phyloP scores from a whole-genome alignment of 345 rosid species.

The Crucihimalaya himalaica region DNA sequence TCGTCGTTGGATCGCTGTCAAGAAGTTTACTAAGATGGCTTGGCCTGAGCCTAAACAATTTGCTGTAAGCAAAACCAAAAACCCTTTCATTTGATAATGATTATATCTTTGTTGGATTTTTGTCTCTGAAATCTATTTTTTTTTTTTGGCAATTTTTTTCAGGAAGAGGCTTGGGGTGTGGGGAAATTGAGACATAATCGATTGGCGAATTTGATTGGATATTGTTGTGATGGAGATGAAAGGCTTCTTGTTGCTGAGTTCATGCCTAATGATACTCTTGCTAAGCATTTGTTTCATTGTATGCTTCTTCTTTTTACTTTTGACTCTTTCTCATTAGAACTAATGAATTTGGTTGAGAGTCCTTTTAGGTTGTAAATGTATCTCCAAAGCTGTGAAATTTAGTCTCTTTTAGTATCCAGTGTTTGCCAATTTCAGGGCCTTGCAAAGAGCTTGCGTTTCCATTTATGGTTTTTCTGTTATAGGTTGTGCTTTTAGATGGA shows the following conservation, averaged over 20 bases:
- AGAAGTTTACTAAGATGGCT: constrained; percentile 76
- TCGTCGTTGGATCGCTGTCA: constrained; percentile 79
- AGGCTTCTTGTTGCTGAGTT: constrained; percentile 96
- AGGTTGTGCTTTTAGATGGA: not conserved
- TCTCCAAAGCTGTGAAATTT: not conserved
- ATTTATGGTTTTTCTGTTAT: constrained; percentile 15
- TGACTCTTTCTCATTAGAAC: not conserved
- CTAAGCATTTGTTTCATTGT: constrained; percentile 98
- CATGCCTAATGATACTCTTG: constrained; percentile 97
- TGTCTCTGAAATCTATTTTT: constrained; percentile 17
- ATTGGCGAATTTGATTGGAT: constrained; percentile 93
- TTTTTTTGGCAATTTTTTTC: not conserved
- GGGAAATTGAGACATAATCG: constrained; percentile 86
- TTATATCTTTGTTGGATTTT: not conserved
- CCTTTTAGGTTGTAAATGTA: constrained; percentile 18
- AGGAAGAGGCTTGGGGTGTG: constrained; percentile 95
- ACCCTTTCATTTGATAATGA: not conserved
- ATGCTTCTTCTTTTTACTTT: not conserved
- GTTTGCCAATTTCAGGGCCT: not conserved
- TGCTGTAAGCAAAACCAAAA: constrained; percentile 40
- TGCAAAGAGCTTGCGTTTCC: constrained; percentile 10
- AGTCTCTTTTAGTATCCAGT: not conserved
- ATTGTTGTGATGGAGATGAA: constrained; percentile 95
- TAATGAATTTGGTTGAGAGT: not conserved
- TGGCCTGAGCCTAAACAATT: constrained; percentile 89